Conservation (phyloP, 2,329 filamentous ascomycete genomes). For the Tolypocladium ophioglossoides region DNA sequence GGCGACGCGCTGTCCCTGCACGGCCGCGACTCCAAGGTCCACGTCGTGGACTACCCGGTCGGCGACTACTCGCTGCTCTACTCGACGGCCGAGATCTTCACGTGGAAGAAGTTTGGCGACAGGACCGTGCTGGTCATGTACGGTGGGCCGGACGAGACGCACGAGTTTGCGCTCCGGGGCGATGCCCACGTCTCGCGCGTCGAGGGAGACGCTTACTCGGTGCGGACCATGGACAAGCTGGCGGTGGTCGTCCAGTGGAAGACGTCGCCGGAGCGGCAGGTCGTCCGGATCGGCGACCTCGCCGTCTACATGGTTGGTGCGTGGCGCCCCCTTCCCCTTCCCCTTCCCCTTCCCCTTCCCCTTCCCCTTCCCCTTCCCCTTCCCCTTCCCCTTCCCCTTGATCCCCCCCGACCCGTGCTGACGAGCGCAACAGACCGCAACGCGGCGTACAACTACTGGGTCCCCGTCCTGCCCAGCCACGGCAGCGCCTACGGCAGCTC, state of each 20-base stretch:
- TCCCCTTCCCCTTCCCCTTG: too few species aligned
- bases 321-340: neutral
- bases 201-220: constrained; percentile 18
- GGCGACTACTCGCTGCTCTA: constrained; percentile 51
- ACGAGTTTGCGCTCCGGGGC: constrained; percentile 46
- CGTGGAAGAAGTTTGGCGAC: constrained; percentile 52
- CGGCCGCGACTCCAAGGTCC: constrained; percentile 56
- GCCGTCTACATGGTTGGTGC: constrained; percentile 28
- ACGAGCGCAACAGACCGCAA: constrained; percentile 39
- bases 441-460: constrained; percentile 60
- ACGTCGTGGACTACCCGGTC: constrained; percentile 56
- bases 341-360: too few species aligned
- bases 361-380: too few species aligned
- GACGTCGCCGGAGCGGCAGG: constrained; percentile 15
- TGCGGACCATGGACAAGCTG: constrained; percentile 7
- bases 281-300: constrained; percentile 25
- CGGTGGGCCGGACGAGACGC: constrained; percentile 47
- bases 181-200: constrained; percentile 6
- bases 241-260: constrained; percentile 21
- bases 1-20: constrained; percentile 45
- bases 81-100: constrained; percentile 60
- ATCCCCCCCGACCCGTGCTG: neutral
- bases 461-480: constrained; percentile 38
- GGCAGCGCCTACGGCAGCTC: constrained; percentile 22
- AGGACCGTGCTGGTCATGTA: constrained; percentile 55